These are phyloP conservation scores for Mycosphaerella sp. DNA, from an alignment of 2,329 filamentous ascomycete genomes.

Conservation along the genomic window DNA sequence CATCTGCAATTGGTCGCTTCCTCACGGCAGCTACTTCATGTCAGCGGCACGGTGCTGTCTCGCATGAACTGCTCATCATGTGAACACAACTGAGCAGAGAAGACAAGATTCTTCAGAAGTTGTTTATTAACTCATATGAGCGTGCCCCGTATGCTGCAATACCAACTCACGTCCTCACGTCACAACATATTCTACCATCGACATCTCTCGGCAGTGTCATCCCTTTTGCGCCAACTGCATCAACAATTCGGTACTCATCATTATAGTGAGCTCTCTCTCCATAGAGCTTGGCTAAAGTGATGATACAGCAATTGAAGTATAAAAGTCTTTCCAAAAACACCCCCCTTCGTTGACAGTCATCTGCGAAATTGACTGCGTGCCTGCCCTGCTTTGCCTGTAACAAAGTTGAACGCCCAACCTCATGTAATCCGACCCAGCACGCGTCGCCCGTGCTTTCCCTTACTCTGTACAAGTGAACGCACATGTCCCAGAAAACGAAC, in stretches of 20 bases:
- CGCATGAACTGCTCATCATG: slow-evolving; percentile 4
- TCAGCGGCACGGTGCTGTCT: slow-evolving; percentile 5
- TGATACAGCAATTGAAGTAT: background rate
- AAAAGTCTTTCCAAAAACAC: background rate
- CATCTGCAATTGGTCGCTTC: background rate
- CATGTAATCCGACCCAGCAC: background rate
- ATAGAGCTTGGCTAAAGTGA: background rate
- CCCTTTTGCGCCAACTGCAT: background rate
- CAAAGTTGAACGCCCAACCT: slow-evolving; percentile 8
- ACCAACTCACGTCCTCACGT: background rate
- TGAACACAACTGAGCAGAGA: background rate
- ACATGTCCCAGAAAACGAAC: slow-evolving; percentile 3
- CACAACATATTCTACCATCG: background rate
- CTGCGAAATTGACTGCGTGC: slow-evolving; percentile 5
- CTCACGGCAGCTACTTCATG: background rate
- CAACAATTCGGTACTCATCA: background rate
- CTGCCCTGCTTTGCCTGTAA: slow-evolving; percentile 10
- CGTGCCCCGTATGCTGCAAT: background rate
- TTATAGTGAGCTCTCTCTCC: background rate
- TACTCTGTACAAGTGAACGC: slow-evolving; percentile 9
- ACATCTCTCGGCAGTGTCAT: background rate
- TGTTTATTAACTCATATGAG: background rate
- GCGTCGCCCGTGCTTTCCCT: background rate
- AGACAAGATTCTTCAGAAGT: background rate
- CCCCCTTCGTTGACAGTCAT: background rate